Percentiles rank a stretch among this genome's conserved stretches.
Conservation (phyloP, 345 rosid genomes). For the Angophora floribunda region DNA sequence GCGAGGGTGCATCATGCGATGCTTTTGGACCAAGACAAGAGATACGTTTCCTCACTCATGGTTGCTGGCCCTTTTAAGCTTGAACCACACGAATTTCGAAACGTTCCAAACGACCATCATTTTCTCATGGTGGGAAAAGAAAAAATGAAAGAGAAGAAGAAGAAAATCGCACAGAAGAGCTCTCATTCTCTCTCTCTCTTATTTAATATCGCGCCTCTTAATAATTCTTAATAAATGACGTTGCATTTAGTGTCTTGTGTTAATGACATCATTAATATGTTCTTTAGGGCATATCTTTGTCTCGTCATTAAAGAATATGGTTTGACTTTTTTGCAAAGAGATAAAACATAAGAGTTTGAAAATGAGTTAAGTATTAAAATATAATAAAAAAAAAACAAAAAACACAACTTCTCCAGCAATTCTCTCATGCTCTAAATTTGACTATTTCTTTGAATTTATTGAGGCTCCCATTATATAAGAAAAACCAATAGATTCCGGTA, state of each 20-base stretch:
- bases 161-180: not conserved
- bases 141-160: not conserved
- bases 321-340: no score
- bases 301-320: not conserved
- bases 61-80: not conserved
- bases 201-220: not conserved
- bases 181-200: not conserved
- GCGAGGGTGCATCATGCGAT: not conserved
- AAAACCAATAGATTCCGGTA: not conserved
- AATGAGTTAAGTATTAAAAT: no score
- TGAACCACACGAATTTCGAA: not conserved
- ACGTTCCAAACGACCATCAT: not conserved
- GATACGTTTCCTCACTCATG: not conserved
- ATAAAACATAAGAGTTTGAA: no score
- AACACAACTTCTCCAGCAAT: not conserved
- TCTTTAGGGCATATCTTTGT: not conserved
- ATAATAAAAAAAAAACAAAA: no score
- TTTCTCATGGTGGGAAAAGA: not conserved
- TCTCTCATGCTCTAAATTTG: not conserved
- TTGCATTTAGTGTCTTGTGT: not conserved
- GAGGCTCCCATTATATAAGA: not conserved
- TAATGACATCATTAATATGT: not conserved
- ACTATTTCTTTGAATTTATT: not conserved
- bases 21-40: not conserved
- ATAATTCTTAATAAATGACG: not conserved